phyloP scores from a whole-genome alignment of 257 asterid species.

The Jaltomata sinuosa region DNA sequence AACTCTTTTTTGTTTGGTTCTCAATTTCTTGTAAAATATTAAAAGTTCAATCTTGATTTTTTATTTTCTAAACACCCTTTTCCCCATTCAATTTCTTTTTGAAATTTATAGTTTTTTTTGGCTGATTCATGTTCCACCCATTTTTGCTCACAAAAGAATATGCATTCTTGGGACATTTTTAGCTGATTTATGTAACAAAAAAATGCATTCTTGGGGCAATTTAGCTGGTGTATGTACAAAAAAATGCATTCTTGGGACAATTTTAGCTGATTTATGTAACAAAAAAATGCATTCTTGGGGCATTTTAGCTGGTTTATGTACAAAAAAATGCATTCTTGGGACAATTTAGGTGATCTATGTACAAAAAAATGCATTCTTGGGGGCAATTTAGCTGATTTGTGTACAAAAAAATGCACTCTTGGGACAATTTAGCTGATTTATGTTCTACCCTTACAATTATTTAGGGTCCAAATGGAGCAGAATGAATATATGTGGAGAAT shows the following conservation, averaged over 20 bases:
- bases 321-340: neutral
- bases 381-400: too few species aligned
- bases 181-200: neutral
- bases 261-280: neutral
- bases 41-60: neutral
- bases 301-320: too few species aligned
- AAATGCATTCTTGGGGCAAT: too few species aligned
- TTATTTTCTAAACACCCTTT: neutral
- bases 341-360: neutral
- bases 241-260: neutral
- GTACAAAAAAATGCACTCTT: neutral
- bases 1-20: neutral
- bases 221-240: neutral
- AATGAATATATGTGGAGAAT: neutral
- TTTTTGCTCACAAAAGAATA: neutral
- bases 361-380: neutral
- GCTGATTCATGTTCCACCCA: neutral
- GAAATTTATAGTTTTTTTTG: neutral
- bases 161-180: neutral
- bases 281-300: too few species aligned
- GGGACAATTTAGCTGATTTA: neutral
- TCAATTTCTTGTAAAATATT: neutral
- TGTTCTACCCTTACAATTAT: too few species aligned
- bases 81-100: neutral
- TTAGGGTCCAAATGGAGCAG: neutral